Percentiles rank a stretch among this genome's conserved stretches.
phyloP scores from a whole-genome alignment of 192 early-diverging fungal genomes.

The Coemansia sp. region DNA sequence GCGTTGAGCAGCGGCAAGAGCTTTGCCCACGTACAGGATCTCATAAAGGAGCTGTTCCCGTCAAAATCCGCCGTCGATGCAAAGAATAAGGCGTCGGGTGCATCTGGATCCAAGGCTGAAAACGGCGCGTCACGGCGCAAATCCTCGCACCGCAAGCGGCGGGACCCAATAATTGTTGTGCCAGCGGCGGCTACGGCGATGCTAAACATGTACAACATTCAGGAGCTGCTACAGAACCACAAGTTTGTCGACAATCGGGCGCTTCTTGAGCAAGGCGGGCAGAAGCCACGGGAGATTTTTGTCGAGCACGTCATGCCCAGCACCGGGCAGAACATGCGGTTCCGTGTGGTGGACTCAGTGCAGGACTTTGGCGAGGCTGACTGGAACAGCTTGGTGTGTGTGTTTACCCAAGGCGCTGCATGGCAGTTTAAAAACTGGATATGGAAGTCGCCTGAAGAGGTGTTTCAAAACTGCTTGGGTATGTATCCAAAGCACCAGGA shows the following conservation, averaged over 20 bases:
- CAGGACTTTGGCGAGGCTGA: slow-evolving; percentile 71
- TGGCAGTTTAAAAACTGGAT: slow-evolving; percentile 97
- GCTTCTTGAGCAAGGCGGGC: slow-evolving; percentile 59
- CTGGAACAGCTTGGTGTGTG: slow-evolving; percentile 87
- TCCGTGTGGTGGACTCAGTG: slow-evolving; percentile 80
- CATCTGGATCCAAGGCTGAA: slow-evolving; percentile 24
- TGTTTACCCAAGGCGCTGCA: slow-evolving; percentile 84
- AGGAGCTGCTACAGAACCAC: slow-evolving; percentile 76
- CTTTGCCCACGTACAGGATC: slow-evolving; percentile 38
- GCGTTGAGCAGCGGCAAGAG: slow-evolving; percentile 45
- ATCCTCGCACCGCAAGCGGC: slow-evolving; percentile 35
- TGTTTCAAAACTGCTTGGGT: slow-evolving; percentile 77
- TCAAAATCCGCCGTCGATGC: slow-evolving; percentile 17
- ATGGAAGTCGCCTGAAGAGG: slow-evolving; percentile 77
- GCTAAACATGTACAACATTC: slow-evolving; percentile 86
- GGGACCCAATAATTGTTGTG: slow-evolving; percentile 86
- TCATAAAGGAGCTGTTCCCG: slow-evolving; percentile 45
- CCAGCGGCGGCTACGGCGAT: slow-evolving; percentile 80
- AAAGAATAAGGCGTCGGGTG: neutral
- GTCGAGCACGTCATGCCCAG: slow-evolving; percentile 59
- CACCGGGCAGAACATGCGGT: slow-evolving; percentile 56
- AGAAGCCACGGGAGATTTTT: slow-evolving; percentile 65
- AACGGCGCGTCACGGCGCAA: slow-evolving; percentile 8
- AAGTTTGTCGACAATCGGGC: slow-evolving; percentile 67
- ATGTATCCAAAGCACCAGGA: slow-evolving; percentile 57